These are phyloP conservation scores for Pichia sorboxylosa DNA, from an alignment of 1,139 yeast species.

Conservation along the genomic window DNA sequence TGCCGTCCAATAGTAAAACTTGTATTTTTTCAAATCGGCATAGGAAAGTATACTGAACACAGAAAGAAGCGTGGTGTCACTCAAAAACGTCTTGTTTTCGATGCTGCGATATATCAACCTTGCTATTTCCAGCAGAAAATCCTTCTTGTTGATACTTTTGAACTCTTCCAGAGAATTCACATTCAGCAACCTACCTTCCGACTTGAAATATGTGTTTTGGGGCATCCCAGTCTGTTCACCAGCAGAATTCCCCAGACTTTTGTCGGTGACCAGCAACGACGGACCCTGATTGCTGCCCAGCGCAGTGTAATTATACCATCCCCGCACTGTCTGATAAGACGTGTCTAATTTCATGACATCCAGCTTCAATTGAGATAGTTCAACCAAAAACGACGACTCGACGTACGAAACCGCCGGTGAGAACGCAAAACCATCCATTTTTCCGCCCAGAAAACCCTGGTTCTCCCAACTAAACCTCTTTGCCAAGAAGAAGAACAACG, in stretches of 20 bases:
- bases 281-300: conserved; percentile 30
- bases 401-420: conserved; percentile 29
- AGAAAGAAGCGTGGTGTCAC: conserved; percentile 31
- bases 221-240: conserved; percentile 13
- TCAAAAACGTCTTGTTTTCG: conserved; percentile 23
- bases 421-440: neutral
- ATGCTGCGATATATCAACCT: conserved; percentile 22
- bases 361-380: conserved; percentile 54
- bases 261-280: conserved; percentile 31
- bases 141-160: conserved; percentile 50
- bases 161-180: conserved; percentile 82
- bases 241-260: conserved; percentile 26
- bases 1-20: conserved; percentile 83
- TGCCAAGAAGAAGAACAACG: no score
- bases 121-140: conserved; percentile 40
- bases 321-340: conserved; percentile 29
- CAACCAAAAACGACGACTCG: conserved; percentile 78
- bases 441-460: neutral
- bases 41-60: conserved; percentile 55
- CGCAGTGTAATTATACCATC: conserved; percentile 35
- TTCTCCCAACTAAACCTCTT: no score
- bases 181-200: conserved; percentile 33
- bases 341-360: conserved; percentile 54
- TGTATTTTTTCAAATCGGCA: conserved; percentile 82
- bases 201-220: conserved; percentile 14